Conservation (phyloP, 108 stramenopile genomes). For the Discostella stelligeroides region DNA sequence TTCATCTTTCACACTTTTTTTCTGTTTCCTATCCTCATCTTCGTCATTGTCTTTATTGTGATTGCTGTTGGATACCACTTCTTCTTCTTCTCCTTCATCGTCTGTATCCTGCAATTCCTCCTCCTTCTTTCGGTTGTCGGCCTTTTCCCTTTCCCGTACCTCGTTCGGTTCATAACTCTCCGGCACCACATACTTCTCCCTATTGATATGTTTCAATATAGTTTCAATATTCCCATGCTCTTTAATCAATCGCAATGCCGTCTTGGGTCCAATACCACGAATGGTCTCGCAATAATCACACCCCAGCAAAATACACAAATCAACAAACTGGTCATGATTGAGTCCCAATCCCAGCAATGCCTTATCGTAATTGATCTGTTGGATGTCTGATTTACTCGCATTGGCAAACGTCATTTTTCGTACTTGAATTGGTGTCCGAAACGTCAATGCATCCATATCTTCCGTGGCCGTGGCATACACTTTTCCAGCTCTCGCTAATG, state of each 20-base stretch:
- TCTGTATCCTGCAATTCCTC: slow-evolving; percentile 50
- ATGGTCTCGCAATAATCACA: slow-evolving; percentile 99
- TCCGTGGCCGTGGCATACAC: slow-evolving; percentile 98
- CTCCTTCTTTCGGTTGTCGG: slow-evolving; percentile 45
- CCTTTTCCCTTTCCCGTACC: slow-evolving; percentile 41
- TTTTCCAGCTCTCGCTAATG: slow-evolving; percentile 81
- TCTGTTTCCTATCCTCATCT: too few relatives aligned
- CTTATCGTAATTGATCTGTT: slow-evolving; percentile 89
- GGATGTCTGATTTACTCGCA: slow-evolving; percentile 63
- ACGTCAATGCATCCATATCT: slow-evolving; percentile 99
- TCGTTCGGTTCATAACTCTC: slow-evolving; percentile 76
- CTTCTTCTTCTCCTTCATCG: slow-evolving; percentile 36
- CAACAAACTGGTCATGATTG: slow-evolving; percentile 96
- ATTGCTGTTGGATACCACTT: slow-evolving; percentile 33
- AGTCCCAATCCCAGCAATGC: slow-evolving; percentile 91
- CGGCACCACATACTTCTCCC: slow-evolving; percentile 85
- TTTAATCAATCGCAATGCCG: slow-evolving; percentile 91
- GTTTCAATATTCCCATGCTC: slow-evolving; percentile 88
- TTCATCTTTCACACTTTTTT: too few relatives aligned
- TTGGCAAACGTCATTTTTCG: slow-evolving; percentile 94
- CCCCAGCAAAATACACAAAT: slow-evolving; percentile 95
- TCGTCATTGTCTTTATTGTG: slow-evolving; percentile 46
- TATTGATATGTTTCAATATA: slow-evolving; percentile 75
- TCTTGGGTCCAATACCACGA: slow-evolving; percentile 97
- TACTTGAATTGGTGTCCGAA: slow-evolving; percentile 88